These are phyloP conservation scores for Fragaria nilgerrensis DNA, from an alignment of 306 rosid genomes.

Conservation along the genomic window DNA sequence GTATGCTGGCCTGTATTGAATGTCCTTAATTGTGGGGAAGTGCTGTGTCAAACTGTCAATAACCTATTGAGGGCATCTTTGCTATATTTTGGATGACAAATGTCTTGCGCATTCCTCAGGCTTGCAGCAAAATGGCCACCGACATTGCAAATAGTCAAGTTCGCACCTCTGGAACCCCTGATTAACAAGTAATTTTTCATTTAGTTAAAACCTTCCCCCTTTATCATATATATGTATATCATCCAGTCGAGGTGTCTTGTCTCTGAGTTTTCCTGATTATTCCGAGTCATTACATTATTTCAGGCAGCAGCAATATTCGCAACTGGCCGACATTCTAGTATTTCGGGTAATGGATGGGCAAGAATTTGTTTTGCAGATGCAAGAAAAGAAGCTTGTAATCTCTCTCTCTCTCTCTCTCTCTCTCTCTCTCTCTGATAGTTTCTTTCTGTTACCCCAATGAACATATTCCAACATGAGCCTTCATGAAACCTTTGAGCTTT, in stretches of 20 bases:
- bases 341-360: conserved; percentile 90
- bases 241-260: conserved; percentile 2
- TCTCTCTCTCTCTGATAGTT: not conserved
- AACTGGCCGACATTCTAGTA: conserved; percentile 85
- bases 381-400: conserved; percentile 91
- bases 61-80: not conserved
- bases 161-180: conserved; percentile 91
- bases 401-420: not conserved
- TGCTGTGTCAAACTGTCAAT: not conserved
- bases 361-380: conserved; percentile 85
- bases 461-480: not conserved
- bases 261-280: conserved; percentile 13
- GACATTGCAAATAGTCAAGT: conserved; percentile 86
- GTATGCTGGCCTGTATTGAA: not conserved
- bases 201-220: conserved; percentile 22
- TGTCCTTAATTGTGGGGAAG: not conserved
- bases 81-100: conserved; percentile 9
- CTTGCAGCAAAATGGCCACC: conserved; percentile 97
- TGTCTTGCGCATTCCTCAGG: conserved; percentile 47
- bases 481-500: not conserved
- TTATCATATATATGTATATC: not conserved
- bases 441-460: not conserved
- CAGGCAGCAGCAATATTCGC: too few relatives aligned
- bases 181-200: conserved; percentile 58
- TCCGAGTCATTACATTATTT: conserved; percentile 25